Conservation (phyloP, 345 rosid species). For the Salix exigua region DNA sequence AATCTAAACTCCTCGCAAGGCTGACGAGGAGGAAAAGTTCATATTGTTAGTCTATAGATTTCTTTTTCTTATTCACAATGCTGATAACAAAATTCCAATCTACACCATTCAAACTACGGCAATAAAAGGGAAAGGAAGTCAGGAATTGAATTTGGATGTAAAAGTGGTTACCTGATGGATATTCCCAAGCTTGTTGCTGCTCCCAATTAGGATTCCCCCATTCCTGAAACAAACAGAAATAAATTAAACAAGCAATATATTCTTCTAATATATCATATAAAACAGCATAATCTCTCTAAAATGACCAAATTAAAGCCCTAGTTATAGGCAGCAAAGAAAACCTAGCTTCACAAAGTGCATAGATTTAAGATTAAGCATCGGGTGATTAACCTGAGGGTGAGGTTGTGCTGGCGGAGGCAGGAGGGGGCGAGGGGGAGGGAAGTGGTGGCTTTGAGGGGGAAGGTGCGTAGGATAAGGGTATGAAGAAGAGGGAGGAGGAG, state of each 20-base stretch:
- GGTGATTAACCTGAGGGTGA: conserved; percentile 42
- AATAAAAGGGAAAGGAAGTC: not conserved
- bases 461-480: conserved; percentile 31
- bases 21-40: not conserved
- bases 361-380: conserved; percentile 6
- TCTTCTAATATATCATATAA: not conserved
- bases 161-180: conserved; percentile 34
- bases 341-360: not conserved
- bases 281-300: too few species aligned
- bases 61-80: not conserved
- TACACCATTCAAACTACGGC: not conserved
- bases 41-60: not conserved
- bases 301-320: too few species aligned
- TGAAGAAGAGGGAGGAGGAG: conserved; percentile 30
- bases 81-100: not conserved
- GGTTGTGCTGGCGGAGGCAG: conserved; percentile 26
- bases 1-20: not conserved
- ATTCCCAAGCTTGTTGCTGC: conserved; percentile 57
- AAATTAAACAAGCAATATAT: not conserved
- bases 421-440: conserved; percentile 37
- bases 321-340: too few species aligned
- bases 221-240: conserved; percentile 41
- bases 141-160: not conserved
- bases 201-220: conserved; percentile 65
- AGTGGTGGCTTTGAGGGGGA: conserved; percentile 32